A percentile compares a stretch with the other conserved stretches of the same genome.
phyloP scores from a whole-genome alignment of 2,329 filamentous ascomycete species.

The Botrytis fragariae region DNA sequence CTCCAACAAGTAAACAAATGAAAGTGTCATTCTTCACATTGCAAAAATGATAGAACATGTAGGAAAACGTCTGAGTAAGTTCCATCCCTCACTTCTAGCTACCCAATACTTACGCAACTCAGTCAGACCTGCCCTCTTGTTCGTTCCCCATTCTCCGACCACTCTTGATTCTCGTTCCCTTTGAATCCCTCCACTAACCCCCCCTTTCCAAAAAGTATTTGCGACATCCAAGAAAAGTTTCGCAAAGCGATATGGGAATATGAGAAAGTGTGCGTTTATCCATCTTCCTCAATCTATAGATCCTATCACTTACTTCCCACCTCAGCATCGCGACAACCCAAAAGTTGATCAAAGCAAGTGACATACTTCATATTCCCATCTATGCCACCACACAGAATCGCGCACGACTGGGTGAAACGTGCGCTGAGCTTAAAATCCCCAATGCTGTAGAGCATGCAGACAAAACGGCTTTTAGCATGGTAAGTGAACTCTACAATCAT shows the following conservation, averaged over 20 bases:
- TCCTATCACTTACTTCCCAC: slow-evolving; percentile 20
- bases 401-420: slow-evolving; percentile 74
- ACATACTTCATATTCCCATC: slow-evolving; percentile 70
- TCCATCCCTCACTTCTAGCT: too few species aligned
- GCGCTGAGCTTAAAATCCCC: slow-evolving; percentile 62
- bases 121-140: slow-evolving; percentile 10
- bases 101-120: not conserved
- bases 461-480: slow-evolving; percentile 90
- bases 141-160: not conserved
- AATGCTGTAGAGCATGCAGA: slow-evolving; percentile 62
- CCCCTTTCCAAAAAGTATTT: slow-evolving; percentile 61
- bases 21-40: not conserved
- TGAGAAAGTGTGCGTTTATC: slow-evolving; percentile 64
- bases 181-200: not conserved
- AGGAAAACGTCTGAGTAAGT: slow-evolving; percentile 17
- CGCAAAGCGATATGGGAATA: slow-evolving; percentile 79
- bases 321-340: slow-evolving; percentile 60
- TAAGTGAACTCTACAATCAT: not conserved
- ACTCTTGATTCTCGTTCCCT: not conserved
- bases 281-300: not conserved
- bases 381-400: slow-evolving; percentile 84
- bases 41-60: slow-evolving; percentile 8
- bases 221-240: slow-evolving; percentile 95
- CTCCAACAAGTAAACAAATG: not conserved
- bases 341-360: slow-evolving; percentile 66